phyloP scores from a whole-genome alignment of 805 yeast species.

The Lipomyces orientalis region DNA sequence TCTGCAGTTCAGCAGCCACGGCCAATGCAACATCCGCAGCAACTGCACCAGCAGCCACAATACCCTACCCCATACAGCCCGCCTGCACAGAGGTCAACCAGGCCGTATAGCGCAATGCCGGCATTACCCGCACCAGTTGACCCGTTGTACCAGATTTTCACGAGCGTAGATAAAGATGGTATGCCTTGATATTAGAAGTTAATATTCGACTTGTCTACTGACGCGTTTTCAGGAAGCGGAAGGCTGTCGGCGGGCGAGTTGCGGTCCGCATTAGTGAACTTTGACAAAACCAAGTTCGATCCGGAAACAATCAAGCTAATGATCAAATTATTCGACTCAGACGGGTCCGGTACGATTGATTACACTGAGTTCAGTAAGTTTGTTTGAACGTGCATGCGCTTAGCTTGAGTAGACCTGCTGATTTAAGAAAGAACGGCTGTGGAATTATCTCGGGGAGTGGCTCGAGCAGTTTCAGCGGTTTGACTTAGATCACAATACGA shows the following conservation, averaged over 20 bases:
- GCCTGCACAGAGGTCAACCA: constrained; percentile 10
- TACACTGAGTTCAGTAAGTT: constrained; percentile 61
- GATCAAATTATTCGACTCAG: constrained; percentile 63
- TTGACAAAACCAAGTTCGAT: constrained; percentile 67
- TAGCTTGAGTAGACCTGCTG: background rate
- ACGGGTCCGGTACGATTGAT: constrained; percentile 52
- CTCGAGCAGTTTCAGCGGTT: constrained; percentile 65
- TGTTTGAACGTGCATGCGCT: background rate
- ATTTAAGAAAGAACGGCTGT: constrained; percentile 49
- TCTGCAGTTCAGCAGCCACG: background rate
- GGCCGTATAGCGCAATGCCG: constrained; percentile 14
- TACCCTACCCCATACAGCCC: constrained; percentile 8
- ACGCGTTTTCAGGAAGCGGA: constrained; percentile 24
- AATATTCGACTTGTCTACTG: background rate
- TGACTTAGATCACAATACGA: constrained; percentile 63
- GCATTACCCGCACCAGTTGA: constrained; percentile 21
- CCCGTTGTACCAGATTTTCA: constrained; percentile 34
- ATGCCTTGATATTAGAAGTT: background rate
- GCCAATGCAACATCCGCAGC: constrained; percentile 11
- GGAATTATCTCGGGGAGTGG: constrained; percentile 74
- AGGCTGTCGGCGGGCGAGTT: constrained; percentile 61
- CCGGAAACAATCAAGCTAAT: constrained; percentile 64
- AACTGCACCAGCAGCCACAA: constrained; percentile 5
- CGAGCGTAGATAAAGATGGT: constrained; percentile 38
- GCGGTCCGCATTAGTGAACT: constrained; percentile 62